Conservation (phyloP, 164 flowering plant species). For the Chloranthus sessilifolius region DNA sequence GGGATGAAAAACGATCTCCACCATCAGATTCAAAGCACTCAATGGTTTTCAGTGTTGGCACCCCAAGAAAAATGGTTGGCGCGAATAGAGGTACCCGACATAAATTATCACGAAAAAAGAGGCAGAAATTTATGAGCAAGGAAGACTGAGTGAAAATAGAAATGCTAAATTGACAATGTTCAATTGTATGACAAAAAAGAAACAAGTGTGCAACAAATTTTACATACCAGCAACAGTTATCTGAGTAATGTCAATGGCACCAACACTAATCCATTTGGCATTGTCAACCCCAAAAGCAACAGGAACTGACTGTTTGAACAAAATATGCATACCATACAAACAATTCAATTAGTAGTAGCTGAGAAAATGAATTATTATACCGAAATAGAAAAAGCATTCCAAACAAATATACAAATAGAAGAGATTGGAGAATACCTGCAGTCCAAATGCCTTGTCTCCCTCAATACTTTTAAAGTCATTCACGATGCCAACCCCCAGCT, state of each 20-base stretch:
- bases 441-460: constrained; percentile 80
- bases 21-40: too few species aligned
- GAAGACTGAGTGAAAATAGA: too few species aligned
- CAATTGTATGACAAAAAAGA: too few species aligned
- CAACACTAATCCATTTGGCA: constrained; percentile 93
- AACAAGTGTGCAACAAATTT: too few species aligned
- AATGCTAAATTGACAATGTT: too few species aligned
- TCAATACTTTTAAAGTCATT: constrained; percentile 91
- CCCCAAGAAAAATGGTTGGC: too few species aligned
- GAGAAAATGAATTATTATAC: neutral
- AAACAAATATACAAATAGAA: neutral
- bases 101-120: too few species aligned
- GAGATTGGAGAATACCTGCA: constrained; percentile 62
- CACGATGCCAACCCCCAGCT: constrained; percentile 86
- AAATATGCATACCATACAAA: too few species aligned
- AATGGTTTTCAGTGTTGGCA: too few species aligned
- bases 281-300: constrained; percentile 88
- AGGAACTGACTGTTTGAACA: constrained; percentile 61
- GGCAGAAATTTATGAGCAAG: too few species aligned
- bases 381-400: neutral
- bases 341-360: neutral
- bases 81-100: too few species aligned
- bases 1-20: too few species aligned
- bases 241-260: constrained; percentile 88
- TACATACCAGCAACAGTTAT: constrained; percentile 62